These are phyloP conservation scores for Passalora sequoiae DNA, from an alignment of 2,329 filamentous ascomycete genomes.

Conservation along the genomic window DNA sequence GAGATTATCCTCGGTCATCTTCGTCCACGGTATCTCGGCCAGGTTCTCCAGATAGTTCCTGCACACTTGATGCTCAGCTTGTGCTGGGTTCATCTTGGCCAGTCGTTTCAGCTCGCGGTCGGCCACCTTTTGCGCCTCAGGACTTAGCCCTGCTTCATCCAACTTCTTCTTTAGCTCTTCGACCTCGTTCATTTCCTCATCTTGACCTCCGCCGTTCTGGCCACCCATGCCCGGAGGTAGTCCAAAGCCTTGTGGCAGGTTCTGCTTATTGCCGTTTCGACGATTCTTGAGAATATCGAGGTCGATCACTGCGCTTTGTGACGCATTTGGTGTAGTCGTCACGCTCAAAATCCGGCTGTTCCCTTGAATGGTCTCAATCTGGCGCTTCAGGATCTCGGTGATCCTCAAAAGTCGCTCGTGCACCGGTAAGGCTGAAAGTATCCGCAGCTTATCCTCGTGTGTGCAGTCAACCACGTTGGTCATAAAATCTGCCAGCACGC, in stretches of 20 bases:
- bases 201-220: constrained; percentile 46
- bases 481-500: constrained; percentile 91
- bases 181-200: constrained; percentile 81
- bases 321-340: constrained; percentile 52
- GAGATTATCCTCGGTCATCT: constrained; percentile 77
- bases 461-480: constrained; percentile 81
- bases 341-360: constrained; percentile 81
- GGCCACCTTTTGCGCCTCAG: constrained; percentile 84
- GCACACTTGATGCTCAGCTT: constrained; percentile 92
- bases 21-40: constrained; percentile 88
- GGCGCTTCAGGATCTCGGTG: constrained; percentile 74
- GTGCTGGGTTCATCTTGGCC: constrained; percentile 91
- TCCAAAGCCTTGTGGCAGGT: constrained; percentile 20
- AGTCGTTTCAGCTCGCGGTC: constrained; percentile 81
- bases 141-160: constrained; percentile 70
- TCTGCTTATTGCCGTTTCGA: constrained; percentile 32
- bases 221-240: constrained; percentile 31
- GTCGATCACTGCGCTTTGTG: constrained; percentile 36
- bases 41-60: constrained; percentile 91
- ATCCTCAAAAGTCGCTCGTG: constrained; percentile 74
- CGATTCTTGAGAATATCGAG: constrained; percentile 41
- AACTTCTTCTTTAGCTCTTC: constrained; percentile 88
- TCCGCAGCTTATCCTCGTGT: constrained; percentile 84
- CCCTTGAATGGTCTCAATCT: constrained; percentile 77
- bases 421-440: constrained; percentile 75